These are phyloP conservation scores for Diaporthe aspalathi DNA, from an alignment of 2,329 filamentous ascomycete genomes.

Conservation along the genomic window DNA sequence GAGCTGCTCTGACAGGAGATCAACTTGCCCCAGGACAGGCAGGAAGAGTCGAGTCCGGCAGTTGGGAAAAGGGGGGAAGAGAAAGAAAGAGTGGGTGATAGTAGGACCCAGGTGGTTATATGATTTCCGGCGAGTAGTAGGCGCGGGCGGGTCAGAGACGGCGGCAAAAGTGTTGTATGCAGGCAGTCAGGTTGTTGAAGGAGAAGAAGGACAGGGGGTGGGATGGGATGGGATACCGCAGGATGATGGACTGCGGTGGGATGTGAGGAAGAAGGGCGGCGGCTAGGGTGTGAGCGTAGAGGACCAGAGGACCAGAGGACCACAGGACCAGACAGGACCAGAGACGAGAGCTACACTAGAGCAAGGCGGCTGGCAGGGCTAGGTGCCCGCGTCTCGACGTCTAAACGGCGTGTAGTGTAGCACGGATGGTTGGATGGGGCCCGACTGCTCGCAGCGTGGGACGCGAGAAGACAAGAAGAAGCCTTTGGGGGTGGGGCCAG, in stretches of 20 bases:
- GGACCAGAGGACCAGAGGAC: too few relatives aligned
- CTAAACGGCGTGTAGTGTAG: slow-evolving; percentile 28
- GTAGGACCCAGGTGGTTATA: slow-evolving; percentile 48
- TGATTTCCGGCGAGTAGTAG: slow-evolving; percentile 42
- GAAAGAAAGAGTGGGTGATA: slow-evolving; percentile 41
- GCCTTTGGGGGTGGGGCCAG: slow-evolving; percentile 41
- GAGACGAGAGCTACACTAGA: slow-evolving; percentile 24
- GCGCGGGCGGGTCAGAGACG: slow-evolving; percentile 39
- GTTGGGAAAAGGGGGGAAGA: slow-evolving; percentile 48
- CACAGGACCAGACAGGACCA: too few relatives aligned
- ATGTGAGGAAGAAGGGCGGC: slow-evolving; percentile 34
- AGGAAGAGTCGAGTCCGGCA: slow-evolving; percentile 48
- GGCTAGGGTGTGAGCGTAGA: slow-evolving; percentile 33
- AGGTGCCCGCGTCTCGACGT: slow-evolving; percentile 37
- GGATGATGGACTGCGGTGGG: slow-evolving; percentile 24
- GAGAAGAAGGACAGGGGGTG: slow-evolving; percentile 11
- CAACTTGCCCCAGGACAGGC: slow-evolving; percentile 48
- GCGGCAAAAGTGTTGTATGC: slow-evolving; percentile 41
- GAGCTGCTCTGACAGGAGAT: slow-evolving; percentile 53
- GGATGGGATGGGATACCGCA: slow-evolving; percentile 29
- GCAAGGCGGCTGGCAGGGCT: slow-evolving; percentile 36
- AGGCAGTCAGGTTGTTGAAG: slow-evolving; percentile 32
- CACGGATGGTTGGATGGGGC: slow-evolving; percentile 38
- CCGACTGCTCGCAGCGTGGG: slow-evolving; percentile 40
- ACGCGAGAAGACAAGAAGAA: slow-evolving; percentile 37